Evolutionary conservation across 805 yeast genomes (phyloP), one percentile per base, ranked within the genome.

Genomic region (Saccharomycopsis sp.): DNA sequence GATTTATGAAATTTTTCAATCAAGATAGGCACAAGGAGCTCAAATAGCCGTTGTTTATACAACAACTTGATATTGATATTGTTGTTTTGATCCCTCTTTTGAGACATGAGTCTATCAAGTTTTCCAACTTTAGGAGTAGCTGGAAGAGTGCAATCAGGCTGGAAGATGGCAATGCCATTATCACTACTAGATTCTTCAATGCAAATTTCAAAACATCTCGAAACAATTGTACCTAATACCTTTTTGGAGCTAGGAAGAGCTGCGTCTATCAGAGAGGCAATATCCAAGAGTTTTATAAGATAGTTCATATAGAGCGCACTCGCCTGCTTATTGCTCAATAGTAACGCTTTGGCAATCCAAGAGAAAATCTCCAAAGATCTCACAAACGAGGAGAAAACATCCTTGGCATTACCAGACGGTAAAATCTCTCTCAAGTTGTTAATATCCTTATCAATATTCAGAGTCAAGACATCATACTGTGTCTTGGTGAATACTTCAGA

Each of bases 11-110:
- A 83, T 2, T 76, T 77, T 0, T 70, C 67, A 5, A 86, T 80
- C 34, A 90, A 67, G 34, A 68, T 69, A 0, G 87, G 87, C 3
- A 89, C 75, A 1, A 83, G 72, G 7, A 75, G 71, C 59, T 82
- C 81, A 67, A 90, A 89, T 24, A 89, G 76, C 62, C 84, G 84
- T 66, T 94, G 99, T 67, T 90, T 90, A 76, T 87, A 89, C 23
- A 94, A 75, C 51, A 80, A 69, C 59, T 87, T 79, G 18, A 86
- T 79, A 59, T 84, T 81, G 57, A 87, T 76, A 61, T 82, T 82
- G 61, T 76, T 44, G 66, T 68, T 63, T 67, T 75, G 70, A 48
- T 48, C 51, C 5, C 23, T 48, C 21, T 20, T 48, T 48, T 48
- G 23, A 20, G 51, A 48, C 12, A 23, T 51, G n/a, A 51, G 37